Base-by-base conservation (phyloP, 352 stramenopile genomes). In the Porosira glacialis region DNA sequence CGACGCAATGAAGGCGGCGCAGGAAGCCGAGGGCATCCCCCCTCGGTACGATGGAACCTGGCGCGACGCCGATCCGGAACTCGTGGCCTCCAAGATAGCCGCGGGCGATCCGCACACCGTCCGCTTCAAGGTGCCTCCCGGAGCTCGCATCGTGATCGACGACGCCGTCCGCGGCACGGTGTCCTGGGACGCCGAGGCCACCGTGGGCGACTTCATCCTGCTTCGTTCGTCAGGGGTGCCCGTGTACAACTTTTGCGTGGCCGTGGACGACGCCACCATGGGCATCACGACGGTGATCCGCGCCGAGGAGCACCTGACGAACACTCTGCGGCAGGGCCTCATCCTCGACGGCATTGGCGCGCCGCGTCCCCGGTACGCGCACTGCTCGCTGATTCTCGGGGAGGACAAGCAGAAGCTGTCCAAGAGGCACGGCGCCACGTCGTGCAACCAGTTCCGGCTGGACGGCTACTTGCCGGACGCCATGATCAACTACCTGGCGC, bases 11-110 rank as follows among this genome's bases (percentile, higher is more conserved):
- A 94, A 94, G 61, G 93, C 94, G 66, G 87, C 83, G 67, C 80
- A 85, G 65, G 82, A 93, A 24, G 87, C 91, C 31, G 77, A 91
- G 41, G 94, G 94, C n/a, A 90, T 95, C 41, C 89, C 91, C 36
- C 95, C 94, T n/a, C 96, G 97, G 80, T 99, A 99, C 82, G 95
- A 98, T 86, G 93, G 94, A 36, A 95, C 93, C 15, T 99, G 96
- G 89, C 87, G 97, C 6, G 92, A 95, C 61, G 33, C 7, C 15
- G 7, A 39, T 39, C 85, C 94, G 13, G 90, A 92, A 15, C 81
- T 97, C 49, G 87, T 98, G 21, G 83, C 92, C 22, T 83, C 86
- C 41, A 94, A 94, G 51, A 79, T 98, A 11, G 92, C 89, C 4
- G 76, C 85, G 8, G 93, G 93, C 7, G 93, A 93, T 31, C 84